A percentile compares a stretch with the other conserved stretches of the same genome.
phyloP scores from a whole-genome alignment of 1,284 basidiomycete genomes.

The Moniliella sp. region DNA sequence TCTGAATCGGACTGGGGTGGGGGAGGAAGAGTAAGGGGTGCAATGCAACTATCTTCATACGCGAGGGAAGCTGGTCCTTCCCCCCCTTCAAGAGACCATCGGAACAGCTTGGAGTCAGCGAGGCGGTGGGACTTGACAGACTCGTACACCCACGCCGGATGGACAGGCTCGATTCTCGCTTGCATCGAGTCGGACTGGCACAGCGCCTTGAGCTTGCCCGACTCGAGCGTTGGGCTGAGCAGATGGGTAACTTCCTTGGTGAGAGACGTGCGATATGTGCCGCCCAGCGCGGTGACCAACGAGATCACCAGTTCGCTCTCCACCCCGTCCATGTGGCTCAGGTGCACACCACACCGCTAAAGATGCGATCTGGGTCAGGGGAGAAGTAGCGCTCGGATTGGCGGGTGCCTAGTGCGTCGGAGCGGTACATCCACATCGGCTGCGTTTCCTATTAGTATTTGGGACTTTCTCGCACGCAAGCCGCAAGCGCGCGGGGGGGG shows the following conservation, averaged over 20 bases:
- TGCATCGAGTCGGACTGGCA: slow-evolving; percentile 11
- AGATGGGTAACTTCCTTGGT: slow-evolving; percentile 71
- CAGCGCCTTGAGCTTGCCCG: slow-evolving; percentile 5
- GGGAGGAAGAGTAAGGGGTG: too few relatives aligned
- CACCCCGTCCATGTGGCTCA: slow-evolving; percentile 40
- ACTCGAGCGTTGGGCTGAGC: slow-evolving; percentile 35
- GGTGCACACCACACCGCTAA: slow-evolving; percentile 52
- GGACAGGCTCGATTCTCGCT: slow-evolving; percentile 1
- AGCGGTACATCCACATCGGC: slow-evolving; percentile 11
- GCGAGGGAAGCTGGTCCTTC: too few relatives aligned
- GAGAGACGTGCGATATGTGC: slow-evolving; percentile 52
- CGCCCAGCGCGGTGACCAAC: slow-evolving; percentile 56
- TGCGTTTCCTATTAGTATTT: too few relatives aligned
- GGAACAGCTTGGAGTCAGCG: not conserved
- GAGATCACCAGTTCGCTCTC: slow-evolving; percentile 54
- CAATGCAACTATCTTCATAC: too few relatives aligned
- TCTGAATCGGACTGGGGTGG: too few relatives aligned
- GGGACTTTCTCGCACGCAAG: too few relatives aligned
- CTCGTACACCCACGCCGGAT: not conserved
- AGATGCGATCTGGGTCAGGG: slow-evolving; percentile 51
- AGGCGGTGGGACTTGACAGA: not conserved
- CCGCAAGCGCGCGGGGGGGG: too few relatives aligned
- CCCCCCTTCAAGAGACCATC: too few relatives aligned
- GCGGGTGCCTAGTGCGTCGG: slow-evolving; percentile 6
- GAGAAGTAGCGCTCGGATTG: slow-evolving; percentile 44